Evolutionary conservation across 106 monocot species (phyloP), one percentile per base, ranked within the genome.

Genomic region (Dendrobium huoshanense): DNA sequence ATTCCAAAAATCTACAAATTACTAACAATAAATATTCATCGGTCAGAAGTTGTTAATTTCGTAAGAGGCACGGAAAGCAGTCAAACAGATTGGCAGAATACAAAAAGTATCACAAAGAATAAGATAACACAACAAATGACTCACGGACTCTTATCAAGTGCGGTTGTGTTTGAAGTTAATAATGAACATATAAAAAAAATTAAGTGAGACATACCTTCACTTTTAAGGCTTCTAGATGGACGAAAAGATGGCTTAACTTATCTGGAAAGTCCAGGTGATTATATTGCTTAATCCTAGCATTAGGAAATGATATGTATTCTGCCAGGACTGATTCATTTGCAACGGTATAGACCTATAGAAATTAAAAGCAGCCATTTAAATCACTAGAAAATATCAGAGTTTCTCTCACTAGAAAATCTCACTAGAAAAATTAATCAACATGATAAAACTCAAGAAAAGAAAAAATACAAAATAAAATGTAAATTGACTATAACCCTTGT

Each of bases 311-410:
- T 41, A 92, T 83, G 65, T 92, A 86, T 18, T 88, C 75, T 24
- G 88, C 81, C 81, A 92, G 79, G n/a, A 84, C 79, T 11, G 85
- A 87, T 85, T 89, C 88, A 82, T 77, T 82, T 40, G 72, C 44
- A 79, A 90, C 88, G 43, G 89, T 92, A 73, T 82, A 92, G 22
- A 92, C 92, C 92, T 92, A 9, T 1, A 74, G 13, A 74, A 74
- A 20, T 7, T 41, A 70, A 74, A 20, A 74, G 7, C n/a, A 74
- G 3, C 2, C 20, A 31, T 9, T 42, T 44, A 31, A 31, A 31
- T 31, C n/a, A n/a, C n/a, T n/a, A n/a, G n/a, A n/a, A n/a, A n/a
- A n/a, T n/a, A n/a, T n/a, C n/a, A n/a, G n/a, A n/a, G n/a, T n/a
- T n/a, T n/a, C n/a, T n/a, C n/a, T n/a, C n/a, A n/a, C n/a, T n/a